Evolutionary conservation across 257 asterid species (phyloP).

Genomic region (Ilex asprella): DNA sequence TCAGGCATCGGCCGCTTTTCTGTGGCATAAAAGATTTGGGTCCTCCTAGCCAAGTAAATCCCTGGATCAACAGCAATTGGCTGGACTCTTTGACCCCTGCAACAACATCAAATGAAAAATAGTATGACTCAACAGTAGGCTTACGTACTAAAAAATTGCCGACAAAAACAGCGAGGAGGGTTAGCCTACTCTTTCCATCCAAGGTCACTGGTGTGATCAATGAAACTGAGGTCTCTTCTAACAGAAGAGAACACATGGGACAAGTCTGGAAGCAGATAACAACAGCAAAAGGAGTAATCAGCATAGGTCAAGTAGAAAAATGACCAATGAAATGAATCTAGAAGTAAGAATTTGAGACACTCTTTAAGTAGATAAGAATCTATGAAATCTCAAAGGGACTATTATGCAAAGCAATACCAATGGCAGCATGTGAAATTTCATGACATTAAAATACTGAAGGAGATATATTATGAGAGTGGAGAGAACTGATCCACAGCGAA

Average conservation of each 20-base stretch:
- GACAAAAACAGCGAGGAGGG: slow-evolving; percentile 22
- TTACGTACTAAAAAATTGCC: slow-evolving; percentile 3
- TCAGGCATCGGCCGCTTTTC: slow-evolving; percentile 92
- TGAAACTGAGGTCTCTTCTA: slow-evolving; percentile 83
- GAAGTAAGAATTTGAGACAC: not conserved
- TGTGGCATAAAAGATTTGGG: slow-evolving; percentile 85
- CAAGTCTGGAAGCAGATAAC: slow-evolving; percentile 58
- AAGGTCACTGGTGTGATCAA: slow-evolving; percentile 90
- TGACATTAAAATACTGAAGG: not conserved
- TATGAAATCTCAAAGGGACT: slow-evolving; percentile 1
- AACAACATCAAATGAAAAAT: slow-evolving; percentile 19
- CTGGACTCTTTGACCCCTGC: slow-evolving; percentile 69
- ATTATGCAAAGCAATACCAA: not conserved
- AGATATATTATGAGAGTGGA: not conserved
- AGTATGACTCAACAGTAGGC: slow-evolving; percentile 11
- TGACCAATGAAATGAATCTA: slow-evolving; percentile 7
- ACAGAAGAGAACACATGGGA: slow-evolving; percentile 89
- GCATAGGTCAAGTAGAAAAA: slow-evolving; percentile 12
- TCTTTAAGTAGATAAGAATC: slow-evolving; percentile 1
- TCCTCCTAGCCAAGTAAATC: slow-evolving; percentile 73
- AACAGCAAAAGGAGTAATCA: slow-evolving; percentile 6
- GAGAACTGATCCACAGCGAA: not conserved
- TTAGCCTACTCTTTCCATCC: slow-evolving; percentile 99
- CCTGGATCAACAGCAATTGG: slow-evolving; percentile 98
- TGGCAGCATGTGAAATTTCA: not conserved